These are phyloP conservation scores for Colletotrichum sp. DNA, from an alignment of 2,329 filamentous ascomycete species.

Conservation along the genomic window DNA sequence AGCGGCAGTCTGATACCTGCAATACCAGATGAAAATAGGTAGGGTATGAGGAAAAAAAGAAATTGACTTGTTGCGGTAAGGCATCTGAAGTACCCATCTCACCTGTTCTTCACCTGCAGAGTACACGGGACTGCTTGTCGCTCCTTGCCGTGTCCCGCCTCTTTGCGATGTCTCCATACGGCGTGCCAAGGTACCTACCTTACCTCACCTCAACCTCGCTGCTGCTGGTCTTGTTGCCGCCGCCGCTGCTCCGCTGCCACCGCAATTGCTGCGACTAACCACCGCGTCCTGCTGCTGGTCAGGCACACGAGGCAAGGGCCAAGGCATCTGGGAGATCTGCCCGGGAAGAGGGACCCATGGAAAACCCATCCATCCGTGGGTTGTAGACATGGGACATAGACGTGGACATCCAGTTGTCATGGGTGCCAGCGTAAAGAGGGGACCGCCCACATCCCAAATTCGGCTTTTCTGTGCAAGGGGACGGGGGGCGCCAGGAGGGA, in stretches of 20 bases:
- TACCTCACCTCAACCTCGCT: neutral
- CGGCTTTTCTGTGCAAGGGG: slow-evolving; percentile 9
- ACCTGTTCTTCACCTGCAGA: neutral
- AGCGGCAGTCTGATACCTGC: neutral
- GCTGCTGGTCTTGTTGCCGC: neutral
- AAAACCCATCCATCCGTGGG: neutral
- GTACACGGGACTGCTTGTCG: neutral
- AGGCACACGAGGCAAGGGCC: slow-evolving; percentile 13
- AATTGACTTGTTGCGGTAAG: neutral
- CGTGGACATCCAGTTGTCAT: slow-evolving; percentile 2
- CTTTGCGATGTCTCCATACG: neutral
- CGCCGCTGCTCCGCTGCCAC: neutral
- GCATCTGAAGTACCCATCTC: neutral
- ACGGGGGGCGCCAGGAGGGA: neutral
- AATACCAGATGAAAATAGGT: neutral
- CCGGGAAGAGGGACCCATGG: slow-evolving; percentile 18
- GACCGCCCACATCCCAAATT: slow-evolving; percentile 19
- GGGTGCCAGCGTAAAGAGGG: slow-evolving; percentile 4
- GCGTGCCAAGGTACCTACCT: neutral
- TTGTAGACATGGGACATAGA: neutral
- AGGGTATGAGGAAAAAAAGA: neutral
- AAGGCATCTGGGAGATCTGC: slow-evolving; percentile 22
- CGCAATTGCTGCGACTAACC: neutral
- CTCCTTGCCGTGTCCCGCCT: neutral
- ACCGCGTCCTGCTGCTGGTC: neutral